Conservation (phyloP, 805 yeast genomes). For the Kurtzmaniella cleridarum region DNA sequence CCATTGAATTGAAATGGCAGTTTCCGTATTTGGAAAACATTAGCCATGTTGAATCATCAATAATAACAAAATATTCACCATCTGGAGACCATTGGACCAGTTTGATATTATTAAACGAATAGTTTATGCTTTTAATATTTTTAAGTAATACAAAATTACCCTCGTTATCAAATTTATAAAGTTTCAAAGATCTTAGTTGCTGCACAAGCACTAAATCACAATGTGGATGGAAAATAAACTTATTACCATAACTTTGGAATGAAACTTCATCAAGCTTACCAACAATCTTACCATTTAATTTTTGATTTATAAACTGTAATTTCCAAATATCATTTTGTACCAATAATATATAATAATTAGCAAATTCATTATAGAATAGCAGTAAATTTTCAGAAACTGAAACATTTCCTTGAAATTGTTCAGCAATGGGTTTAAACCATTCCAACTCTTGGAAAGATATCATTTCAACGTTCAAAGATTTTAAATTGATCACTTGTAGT, state of each 20-base stretch:
- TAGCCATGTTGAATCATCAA: constrained; percentile 22
- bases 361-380: too few relatives aligned
- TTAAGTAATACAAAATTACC: not conserved
- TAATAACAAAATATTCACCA: constrained; percentile 25
- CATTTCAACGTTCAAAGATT: constrained; percentile 23
- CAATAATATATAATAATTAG: too few relatives aligned
- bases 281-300: too few relatives aligned
- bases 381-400: too few relatives aligned
- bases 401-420: too few relatives aligned
- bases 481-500: constrained; percentile 31
- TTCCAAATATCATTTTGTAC: too few relatives aligned
- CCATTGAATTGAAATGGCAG: constrained; percentile 20
- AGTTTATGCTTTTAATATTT: not conserved
- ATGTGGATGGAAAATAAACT: constrained; percentile 12
- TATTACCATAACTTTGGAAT: too few relatives aligned
- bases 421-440: constrained; percentile 15
- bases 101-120: not conserved
- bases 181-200: not conserved
- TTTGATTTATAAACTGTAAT: too few relatives aligned
- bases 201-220: constrained; percentile 8
- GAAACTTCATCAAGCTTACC: too few relatives aligned
- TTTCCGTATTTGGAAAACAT: constrained; percentile 31
- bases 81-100: constrained; percentile 28
- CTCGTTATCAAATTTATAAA: constrained; percentile 1
- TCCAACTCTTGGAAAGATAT: constrained; percentile 19